Evolutionary conservation across 1,284 basidiomycete species (phyloP).

Genomic region (Leucoagaricus sp.): DNA sequence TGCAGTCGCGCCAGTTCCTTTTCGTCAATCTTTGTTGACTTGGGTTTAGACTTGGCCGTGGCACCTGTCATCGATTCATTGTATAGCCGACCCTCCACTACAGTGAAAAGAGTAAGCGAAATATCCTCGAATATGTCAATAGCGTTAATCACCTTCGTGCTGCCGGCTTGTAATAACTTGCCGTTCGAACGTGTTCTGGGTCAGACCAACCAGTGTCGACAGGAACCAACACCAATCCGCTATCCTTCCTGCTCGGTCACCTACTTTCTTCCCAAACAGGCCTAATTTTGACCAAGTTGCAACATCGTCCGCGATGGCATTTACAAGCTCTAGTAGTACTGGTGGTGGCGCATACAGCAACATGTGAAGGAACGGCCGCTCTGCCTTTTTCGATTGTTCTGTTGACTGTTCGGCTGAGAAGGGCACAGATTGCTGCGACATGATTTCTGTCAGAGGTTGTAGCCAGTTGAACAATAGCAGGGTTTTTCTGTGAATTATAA

Average conservation of each 20-base stretch:
- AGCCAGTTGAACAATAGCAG: constrained; percentile 84
- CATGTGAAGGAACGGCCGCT: constrained; percentile 63
- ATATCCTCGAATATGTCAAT: constrained; percentile 17
- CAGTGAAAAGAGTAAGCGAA: constrained; percentile 16
- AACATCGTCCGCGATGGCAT: constrained; percentile 74
- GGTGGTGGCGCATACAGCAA: constrained; percentile 80
- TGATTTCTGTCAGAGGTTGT: constrained; percentile 65
- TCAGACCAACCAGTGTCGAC: constrained; percentile 71
- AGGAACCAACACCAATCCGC: constrained; percentile 85
- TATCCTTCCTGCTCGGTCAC: constrained; percentile 68
- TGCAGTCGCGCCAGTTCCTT: constrained; percentile 68
- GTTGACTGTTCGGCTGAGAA: constrained; percentile 46
- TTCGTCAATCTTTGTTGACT: constrained; percentile 61
- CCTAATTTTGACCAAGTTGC: constrained; percentile 72
- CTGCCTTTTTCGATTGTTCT: constrained; percentile 35
- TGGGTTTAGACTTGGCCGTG: constrained; percentile 69
- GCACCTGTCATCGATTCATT: constrained; percentile 70
- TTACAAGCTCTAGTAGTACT: constrained; percentile 74
- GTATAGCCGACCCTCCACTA: constrained; percentile 73
- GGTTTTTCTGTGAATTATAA: constrained; percentile 55
- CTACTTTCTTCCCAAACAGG: constrained; percentile 59
- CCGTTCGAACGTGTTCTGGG: constrained; percentile 78
- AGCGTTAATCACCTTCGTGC: constrained; percentile 51
- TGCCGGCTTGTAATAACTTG: constrained; percentile 63
- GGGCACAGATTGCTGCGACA: constrained; percentile 62